phyloP scores from a whole-genome alignment of 768 basidiomycete species.

The Lactifluus volemus region DNA sequence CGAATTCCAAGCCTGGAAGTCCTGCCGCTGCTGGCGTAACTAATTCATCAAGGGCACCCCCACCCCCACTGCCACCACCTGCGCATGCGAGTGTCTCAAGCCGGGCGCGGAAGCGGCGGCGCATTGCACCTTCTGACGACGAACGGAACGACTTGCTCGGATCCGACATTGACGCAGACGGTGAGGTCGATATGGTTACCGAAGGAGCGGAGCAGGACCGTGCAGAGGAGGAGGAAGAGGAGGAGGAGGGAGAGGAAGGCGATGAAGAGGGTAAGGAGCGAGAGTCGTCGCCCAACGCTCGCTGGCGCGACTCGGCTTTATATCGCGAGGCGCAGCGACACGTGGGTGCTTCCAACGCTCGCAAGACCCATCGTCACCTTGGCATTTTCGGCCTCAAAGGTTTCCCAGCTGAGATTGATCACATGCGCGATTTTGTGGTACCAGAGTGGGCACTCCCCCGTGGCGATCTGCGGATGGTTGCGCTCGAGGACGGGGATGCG shows the following conservation, averaged over 20 bases:
- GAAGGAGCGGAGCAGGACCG: neutral
- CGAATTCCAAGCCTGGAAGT: constrained; percentile 1
- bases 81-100: neutral
- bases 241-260: constrained; percentile 8
- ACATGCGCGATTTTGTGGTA: constrained; percentile 45
- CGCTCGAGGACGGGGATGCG: neutral
- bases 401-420: constrained; percentile 41
- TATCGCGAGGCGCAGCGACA: constrained; percentile 46
- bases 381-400: constrained; percentile 50
- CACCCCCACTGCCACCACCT: neutral
- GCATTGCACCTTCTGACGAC: constrained; percentile 15
- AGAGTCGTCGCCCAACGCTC: neutral
- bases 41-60: neutral
- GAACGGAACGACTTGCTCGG: constrained; percentile 17
- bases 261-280: neutral
- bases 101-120: constrained; percentile 10
- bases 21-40: neutral
- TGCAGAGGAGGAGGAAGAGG: neutral
- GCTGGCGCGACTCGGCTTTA: constrained; percentile 22
- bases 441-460: constrained; percentile 38
- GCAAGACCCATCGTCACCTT: constrained; percentile 45
- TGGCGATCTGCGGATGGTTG: constrained; percentile 7
- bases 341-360: constrained; percentile 33
- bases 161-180: constrained; percentile 13
- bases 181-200: neutral